Conservation (phyloP, 1,139 yeast species). For the Candida sp. region DNA sequence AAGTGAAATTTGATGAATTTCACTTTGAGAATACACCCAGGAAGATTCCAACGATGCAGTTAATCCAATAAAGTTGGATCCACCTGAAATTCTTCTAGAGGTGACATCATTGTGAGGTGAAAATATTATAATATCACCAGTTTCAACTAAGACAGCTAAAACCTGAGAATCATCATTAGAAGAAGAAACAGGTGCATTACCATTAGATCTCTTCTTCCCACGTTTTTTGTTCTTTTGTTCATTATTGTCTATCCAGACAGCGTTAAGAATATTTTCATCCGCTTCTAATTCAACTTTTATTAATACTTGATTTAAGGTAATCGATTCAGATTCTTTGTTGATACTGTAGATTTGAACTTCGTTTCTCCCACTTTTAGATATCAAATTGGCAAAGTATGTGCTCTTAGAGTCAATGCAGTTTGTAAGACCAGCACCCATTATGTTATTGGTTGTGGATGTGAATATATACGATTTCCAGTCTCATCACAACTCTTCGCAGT, state of each 20-base stretch:
- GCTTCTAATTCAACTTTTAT: slow-evolving; percentile 12
- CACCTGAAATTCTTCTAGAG: slow-evolving; percentile 26
- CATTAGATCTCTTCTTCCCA: slow-evolving; percentile 12
- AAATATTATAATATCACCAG: slow-evolving; percentile 37
- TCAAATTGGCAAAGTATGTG: slow-evolving; percentile 24
- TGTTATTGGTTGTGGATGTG: neutral
- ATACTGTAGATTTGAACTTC: slow-evolving; percentile 31
- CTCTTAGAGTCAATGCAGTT: slow-evolving; percentile 17
- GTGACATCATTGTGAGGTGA: slow-evolving; percentile 38
- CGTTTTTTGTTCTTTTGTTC: slow-evolving; percentile 7
- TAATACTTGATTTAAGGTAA: slow-evolving; percentile 5
- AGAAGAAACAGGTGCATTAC: slow-evolving; percentile 2
- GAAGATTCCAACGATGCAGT: slow-evolving; percentile 10
- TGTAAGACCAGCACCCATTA: slow-evolving; percentile 1
- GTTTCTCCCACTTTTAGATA: slow-evolving; percentile 29
- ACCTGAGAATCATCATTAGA: neutral
- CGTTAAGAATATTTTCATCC: slow-evolving; percentile 20
- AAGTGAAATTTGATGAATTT: slow-evolving; percentile 10
- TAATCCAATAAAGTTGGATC: slow-evolving; percentile 18
- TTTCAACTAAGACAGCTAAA: slow-evolving; percentile 32
- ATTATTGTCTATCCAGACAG: slow-evolving; percentile 18
- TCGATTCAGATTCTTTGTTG: slow-evolving; percentile 4
- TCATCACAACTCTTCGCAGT: neutral
- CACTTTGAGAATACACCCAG: slow-evolving; percentile 16
- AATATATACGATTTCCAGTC: neutral